Percentiles rank a stretch among this genome's conserved stretches.
Conservation (phyloP, 2,329 filamentous ascomycete genomes). For the Ustulina deusta region DNA sequence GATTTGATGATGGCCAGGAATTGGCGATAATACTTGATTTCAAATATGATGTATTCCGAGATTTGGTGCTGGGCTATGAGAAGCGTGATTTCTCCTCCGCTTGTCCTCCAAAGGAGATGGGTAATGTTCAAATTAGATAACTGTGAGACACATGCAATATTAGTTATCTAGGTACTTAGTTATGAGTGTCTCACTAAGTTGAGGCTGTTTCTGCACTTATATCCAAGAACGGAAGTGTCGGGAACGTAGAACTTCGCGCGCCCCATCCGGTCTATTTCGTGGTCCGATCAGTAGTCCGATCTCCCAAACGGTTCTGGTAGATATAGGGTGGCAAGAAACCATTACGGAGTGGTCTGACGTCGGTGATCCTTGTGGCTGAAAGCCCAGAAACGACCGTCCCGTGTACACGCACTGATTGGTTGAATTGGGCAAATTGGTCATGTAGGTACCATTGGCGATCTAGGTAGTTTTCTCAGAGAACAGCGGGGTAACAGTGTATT, state of each 20-base stretch:
- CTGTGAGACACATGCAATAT: background rate
- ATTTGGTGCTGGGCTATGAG: background rate
- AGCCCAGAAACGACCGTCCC: constrained; percentile 1
- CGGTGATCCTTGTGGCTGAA: background rate
- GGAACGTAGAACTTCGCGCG: background rate
- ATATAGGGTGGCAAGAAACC: constrained; percentile 12
- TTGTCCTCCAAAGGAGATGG: background rate
- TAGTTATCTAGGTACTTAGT: constrained; percentile 2
- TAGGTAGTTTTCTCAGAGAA: background rate
- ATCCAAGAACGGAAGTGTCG: constrained; percentile 3
- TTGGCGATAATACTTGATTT: background rate
- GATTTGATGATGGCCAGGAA: background rate
- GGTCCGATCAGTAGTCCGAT: background rate
- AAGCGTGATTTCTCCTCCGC: background rate
- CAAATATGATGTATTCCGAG: background rate
- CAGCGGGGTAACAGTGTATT: constrained; percentile 10
- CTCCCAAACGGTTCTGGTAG: background rate
- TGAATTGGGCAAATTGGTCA: background rate
- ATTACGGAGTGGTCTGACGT: constrained; percentile 17
- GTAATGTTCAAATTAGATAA: background rate
- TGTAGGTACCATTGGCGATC: no score
- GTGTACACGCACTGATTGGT: constrained; percentile 14
- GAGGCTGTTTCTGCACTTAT: constrained; percentile 8
- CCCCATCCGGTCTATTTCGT: background rate
- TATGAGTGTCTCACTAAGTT: background rate